Evolutionary conservation across 345 rosid species (phyloP).

Genomic region (Bruguiera sexangula): DNA sequence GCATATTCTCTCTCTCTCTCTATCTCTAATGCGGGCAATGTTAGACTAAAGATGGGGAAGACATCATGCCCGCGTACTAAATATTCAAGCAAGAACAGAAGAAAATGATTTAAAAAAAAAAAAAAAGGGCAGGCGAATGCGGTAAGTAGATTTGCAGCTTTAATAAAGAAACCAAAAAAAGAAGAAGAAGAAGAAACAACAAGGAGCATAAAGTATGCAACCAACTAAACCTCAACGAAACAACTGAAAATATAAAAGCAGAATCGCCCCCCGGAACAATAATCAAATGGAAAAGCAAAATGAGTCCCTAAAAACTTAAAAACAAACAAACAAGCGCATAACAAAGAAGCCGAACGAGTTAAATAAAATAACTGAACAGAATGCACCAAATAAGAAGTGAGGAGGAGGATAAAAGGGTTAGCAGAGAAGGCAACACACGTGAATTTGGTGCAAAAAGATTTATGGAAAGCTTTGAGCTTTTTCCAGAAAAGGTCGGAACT

Average conservation of each 20-base stretch:
- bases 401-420: background rate
- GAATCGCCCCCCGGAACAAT: background rate
- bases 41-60: too few species aligned
- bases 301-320: too few species aligned
- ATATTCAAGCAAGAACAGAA: too few species aligned
- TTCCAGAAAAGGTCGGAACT: conserved; percentile 68
- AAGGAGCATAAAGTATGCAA: too few species aligned
- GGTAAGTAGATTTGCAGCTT: background rate
- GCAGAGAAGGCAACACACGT: conserved; percentile 34
- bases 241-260: background rate
- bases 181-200: too few species aligned
- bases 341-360: background rate
- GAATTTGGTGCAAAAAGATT: conserved; percentile 44
- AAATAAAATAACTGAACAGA: too few species aligned
- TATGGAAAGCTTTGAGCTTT: conserved; percentile 54
- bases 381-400: too few species aligned
- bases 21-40: too few species aligned
- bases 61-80: background rate
- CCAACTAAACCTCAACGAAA: background rate
- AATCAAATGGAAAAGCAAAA: background rate
- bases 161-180: too few species aligned
- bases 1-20: too few species aligned
- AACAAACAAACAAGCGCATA: background rate
- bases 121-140: background rate
- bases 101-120: too few species aligned